These are phyloP conservation scores for Tetracentron sinense DNA, from an alignment of 164 flowering plant species.

Conservation along the genomic window DNA sequence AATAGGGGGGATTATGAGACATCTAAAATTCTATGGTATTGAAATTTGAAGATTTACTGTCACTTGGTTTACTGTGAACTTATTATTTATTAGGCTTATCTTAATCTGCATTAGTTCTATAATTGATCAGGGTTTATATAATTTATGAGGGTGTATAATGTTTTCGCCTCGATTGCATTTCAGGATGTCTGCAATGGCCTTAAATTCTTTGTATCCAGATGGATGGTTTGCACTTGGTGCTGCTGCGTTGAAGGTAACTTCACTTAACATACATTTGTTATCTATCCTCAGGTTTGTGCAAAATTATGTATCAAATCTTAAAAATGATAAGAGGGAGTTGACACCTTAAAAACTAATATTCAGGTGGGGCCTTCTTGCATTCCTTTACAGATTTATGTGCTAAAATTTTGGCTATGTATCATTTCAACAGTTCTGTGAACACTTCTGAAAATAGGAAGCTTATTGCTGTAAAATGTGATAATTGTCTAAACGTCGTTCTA, in stretches of 20 bases:
- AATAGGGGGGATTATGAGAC: conserved; percentile 74
- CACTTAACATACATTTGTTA: neutral
- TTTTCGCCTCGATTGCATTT: neutral
- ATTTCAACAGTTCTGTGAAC: neutral
- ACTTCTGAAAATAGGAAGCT: neutral
- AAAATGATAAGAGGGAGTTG: neutral
- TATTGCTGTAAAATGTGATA: neutral
- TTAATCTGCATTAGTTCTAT: neutral
- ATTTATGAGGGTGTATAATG: too few relatives aligned
- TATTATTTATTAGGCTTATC: neutral
- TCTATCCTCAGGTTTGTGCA: neutral
- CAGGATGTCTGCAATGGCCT: conserved; percentile 91
- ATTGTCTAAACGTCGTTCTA: neutral
- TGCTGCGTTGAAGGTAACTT: conserved; percentile 83
- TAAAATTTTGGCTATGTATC: too few relatives aligned
- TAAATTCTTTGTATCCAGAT: conserved; percentile 89
- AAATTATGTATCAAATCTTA: neutral
- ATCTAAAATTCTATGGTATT: conserved; percentile 68
- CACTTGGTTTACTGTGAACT: neutral
- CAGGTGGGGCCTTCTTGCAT: neutral
- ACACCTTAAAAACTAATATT: neutral
- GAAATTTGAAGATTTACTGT: neutral
- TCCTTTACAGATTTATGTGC: neutral
- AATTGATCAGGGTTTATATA: neutral
- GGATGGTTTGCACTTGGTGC: conserved; percentile 99